Percentiles rank a stretch among this genome's conserved stretches.
Evolutionary conservation across 768 basidiomycete species (phyloP).

Genomic region (Phylloporus arenicola): DNA sequence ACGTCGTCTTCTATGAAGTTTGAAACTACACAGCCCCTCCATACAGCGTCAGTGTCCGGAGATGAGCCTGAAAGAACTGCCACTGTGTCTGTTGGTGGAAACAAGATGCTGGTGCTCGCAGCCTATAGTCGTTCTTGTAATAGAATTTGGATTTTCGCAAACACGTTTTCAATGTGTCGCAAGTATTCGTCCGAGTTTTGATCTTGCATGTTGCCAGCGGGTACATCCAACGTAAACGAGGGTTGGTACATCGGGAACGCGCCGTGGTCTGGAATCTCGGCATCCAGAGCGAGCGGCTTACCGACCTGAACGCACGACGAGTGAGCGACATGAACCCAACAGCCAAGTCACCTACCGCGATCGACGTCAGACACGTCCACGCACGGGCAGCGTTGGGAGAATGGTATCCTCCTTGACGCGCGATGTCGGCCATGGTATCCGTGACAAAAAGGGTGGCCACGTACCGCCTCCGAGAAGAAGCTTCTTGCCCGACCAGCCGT

Average conservation of each 20-base stretch:
- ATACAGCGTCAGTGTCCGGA: constrained; percentile 37
- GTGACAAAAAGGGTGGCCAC: constrained; percentile 4
- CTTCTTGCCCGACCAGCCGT: constrained; percentile 55
- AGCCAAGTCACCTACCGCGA: constrained; percentile 48
- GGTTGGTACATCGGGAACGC: constrained; percentile 72
- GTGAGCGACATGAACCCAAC: not conserved
- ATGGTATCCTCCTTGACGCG: constrained; percentile 69
- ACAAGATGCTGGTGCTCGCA: not conserved
- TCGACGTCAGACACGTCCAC: constrained; percentile 78
- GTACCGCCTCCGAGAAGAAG: constrained; percentile 74
- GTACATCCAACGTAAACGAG: constrained; percentile 75
- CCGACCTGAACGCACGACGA: constrained; percentile 39
- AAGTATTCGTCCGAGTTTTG: constrained; percentile 63
- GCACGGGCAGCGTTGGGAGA: constrained; percentile 79
- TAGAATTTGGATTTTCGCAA: constrained; percentile 28
- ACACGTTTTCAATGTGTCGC: constrained; percentile 37
- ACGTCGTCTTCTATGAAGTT: constrained; percentile 39
- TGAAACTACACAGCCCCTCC: constrained; percentile 52
- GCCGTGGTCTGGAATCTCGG: constrained; percentile 70
- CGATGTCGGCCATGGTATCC: not conserved
- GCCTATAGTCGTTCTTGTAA: constrained; percentile 17
- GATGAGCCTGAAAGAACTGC: not conserved
- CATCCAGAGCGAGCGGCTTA: constrained; percentile 50
- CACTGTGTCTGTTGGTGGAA: too few relatives aligned
- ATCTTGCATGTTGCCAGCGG: constrained; percentile 67